These are phyloP conservation scores for Saccharomycopsis crataegensis DNA, from an alignment of 1,139 yeast genomes.

Conservation along the genomic window DNA sequence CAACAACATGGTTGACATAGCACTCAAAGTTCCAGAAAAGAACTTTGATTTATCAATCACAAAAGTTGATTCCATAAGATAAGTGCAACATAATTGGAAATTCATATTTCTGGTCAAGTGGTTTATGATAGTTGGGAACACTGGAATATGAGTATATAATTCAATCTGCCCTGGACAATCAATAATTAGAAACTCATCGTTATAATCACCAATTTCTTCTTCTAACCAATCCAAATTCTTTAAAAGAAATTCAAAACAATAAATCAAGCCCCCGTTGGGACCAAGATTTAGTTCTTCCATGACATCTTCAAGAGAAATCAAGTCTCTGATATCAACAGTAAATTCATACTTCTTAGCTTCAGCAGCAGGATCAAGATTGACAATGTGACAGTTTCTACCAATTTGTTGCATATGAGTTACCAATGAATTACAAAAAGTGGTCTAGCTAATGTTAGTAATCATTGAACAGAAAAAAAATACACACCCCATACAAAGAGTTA, in stretches of 20 bases:
- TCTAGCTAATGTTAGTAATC: slow-evolving; percentile 26
- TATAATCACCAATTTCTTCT: slow-evolving; percentile 87
- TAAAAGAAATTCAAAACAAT: slow-evolving; percentile 84
- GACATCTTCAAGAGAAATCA: slow-evolving; percentile 89
- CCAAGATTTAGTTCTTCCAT: slow-evolving; percentile 94
- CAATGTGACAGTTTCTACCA: slow-evolving; percentile 91
- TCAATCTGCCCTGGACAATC: slow-evolving; percentile 99
- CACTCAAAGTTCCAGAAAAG: slow-evolving; percentile 91
- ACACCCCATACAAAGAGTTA: not conserved
- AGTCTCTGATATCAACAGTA: slow-evolving; percentile 85
- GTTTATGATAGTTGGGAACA: slow-evolving; percentile 77
- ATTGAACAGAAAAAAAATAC: too few relatives aligned
- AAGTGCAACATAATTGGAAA: slow-evolving; percentile 87
- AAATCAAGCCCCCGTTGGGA: slow-evolving; percentile 90
- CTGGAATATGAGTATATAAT: slow-evolving; percentile 89
- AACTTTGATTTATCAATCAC: slow-evolving; percentile 84
- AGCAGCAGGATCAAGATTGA: slow-evolving; percentile 96
- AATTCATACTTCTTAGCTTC: slow-evolving; percentile 88
- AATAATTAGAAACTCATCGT: slow-evolving; percentile 87
- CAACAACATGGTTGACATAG: slow-evolving; percentile 97
- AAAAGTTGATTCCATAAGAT: slow-evolving; percentile 88
- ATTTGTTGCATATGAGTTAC: slow-evolving; percentile 82
- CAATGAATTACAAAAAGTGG: slow-evolving; percentile 84
- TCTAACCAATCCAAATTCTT: slow-evolving; percentile 94
- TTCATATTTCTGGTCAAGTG: slow-evolving; percentile 74